Evolutionary conservation across 2,329 filamentous ascomycete species (phyloP).

Genomic region (Bisporella sp.): DNA sequence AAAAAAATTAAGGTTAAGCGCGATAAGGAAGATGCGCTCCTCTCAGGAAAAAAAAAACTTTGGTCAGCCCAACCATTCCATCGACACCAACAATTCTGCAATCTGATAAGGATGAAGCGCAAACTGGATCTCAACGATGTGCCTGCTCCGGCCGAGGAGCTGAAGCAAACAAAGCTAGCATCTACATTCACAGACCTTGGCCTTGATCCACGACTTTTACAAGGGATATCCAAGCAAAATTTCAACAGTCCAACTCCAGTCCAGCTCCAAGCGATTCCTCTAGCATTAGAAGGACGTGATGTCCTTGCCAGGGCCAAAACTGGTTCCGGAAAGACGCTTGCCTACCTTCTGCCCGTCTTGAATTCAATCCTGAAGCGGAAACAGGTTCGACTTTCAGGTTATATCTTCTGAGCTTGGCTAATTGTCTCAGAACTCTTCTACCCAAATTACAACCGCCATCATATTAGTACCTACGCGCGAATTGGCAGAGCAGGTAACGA

Average conservation of each 20-base stretch:
- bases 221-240: slow-evolving; percentile 77
- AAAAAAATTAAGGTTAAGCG: no score
- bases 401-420: slow-evolving; percentile 5
- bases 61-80: no score
- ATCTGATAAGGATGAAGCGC: slow-evolving; percentile 44
- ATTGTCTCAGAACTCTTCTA: slow-evolving; percentile 37
- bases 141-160: slow-evolving; percentile 31
- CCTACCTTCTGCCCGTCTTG: slow-evolving; percentile 85
- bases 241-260: slow-evolving; percentile 85
- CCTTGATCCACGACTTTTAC: slow-evolving; percentile 78
- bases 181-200: slow-evolving; percentile 66
- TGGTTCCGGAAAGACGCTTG: slow-evolving; percentile 95
- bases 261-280: slow-evolving; percentile 79
- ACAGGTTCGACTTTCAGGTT: slow-evolving; percentile 36
- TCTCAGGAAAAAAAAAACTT: no score
- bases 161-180: slow-evolving; percentile 21
- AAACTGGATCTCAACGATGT: slow-evolving; percentile 53
- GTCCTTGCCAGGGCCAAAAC: slow-evolving; percentile 90
- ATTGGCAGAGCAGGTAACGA: slow-evolving; percentile 84
- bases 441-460: slow-evolving; percentile 61
- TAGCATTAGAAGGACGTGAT: slow-evolving; percentile 82
- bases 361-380: slow-evolving; percentile 78
- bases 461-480: slow-evolving; percentile 93
- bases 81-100: no score
- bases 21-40: no score